Base-by-base conservation (phyloP, 352 stramenopile genomes). In the Phytophthora pini region DNA sequence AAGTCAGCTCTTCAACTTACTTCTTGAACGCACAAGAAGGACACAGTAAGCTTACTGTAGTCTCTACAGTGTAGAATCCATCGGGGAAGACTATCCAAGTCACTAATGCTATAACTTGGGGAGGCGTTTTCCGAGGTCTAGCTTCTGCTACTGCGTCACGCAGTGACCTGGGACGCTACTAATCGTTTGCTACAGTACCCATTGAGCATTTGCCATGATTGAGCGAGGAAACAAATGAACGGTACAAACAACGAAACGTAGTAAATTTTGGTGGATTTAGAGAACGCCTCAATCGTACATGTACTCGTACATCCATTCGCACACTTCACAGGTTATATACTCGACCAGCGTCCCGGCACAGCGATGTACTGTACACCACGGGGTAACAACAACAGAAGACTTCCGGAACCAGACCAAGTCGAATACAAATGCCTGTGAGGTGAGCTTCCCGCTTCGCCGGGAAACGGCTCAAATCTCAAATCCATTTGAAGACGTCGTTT, bases 401-500 rank as follows among this genome's bases (percentile, higher is more conserved):
- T 20, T 20, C 17, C 17, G 17, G 17, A 20, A 20, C 17, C 17
- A 20, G 17, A 20, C 17, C 17, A 20, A 20, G 17, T 20, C 17
- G 17, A 20, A 20, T 20, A 20, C 24, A 26, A 26, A 26, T 26
- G 24, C 2, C 2, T 26, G 24, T 26, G 24, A 26, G 17, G 24
- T 26, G 24, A 26, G 24, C 24, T 26, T 26, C 24, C 24, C 24
- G 24, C 24, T 26, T 26, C 24, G 4, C 24, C 4, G 22, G 43
- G 43, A 49, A 49, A 31, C 43, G 22, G 22, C n/a, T 29, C 44
- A 50, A 51, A 51, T 51, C 45, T 29, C 24, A 22, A 24, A 38
- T 39, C 13, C 15, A 38, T 38, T 51, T 51, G 45, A 51, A 51
- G 45, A 34, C 31, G 31, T 13, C 31, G 31, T 39, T 13, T 26